phyloP scores from a whole-genome alignment of 1,284 basidiomycete genomes.

The Macrocystidia cucumis region DNA sequence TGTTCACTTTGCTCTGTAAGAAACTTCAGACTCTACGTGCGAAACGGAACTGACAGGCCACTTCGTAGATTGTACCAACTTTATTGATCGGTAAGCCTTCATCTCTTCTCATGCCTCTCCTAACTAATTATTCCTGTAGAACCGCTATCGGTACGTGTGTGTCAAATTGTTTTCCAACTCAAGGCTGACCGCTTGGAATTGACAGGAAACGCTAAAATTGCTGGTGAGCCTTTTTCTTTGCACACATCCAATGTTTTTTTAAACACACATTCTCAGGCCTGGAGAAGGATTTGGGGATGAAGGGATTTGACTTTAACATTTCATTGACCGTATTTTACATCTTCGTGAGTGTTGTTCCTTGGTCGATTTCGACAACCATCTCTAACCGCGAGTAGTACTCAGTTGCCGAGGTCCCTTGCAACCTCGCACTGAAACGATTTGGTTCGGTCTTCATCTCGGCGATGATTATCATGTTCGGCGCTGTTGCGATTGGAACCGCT shows the following conservation, averaged over 20 bases:
- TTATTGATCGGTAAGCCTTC: conserved; percentile 26
- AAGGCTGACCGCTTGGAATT: neutral
- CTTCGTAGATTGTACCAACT: conserved; percentile 19
- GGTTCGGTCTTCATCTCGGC: conserved; percentile 31
- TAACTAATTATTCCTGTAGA: too few species aligned
- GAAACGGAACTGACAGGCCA: too few species aligned
- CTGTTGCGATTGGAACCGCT: conserved; percentile 34
- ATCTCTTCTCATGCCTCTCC: too few species aligned
- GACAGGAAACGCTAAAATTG: conserved; percentile 34
- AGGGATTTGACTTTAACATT: conserved; percentile 34
- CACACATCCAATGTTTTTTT: neutral
- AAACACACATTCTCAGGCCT: conserved; percentile 19
- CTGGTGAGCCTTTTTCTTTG: conserved; percentile 18
- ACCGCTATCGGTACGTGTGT: conserved; percentile 15
- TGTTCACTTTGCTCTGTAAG: conserved; percentile 34
- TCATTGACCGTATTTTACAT: conserved; percentile 32
- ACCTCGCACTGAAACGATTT: conserved; percentile 33
- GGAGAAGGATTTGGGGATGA: conserved; percentile 35
- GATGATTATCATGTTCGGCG: conserved; percentile 28
- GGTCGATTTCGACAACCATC: too few species aligned
- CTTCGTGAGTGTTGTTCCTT: conserved; percentile 23
- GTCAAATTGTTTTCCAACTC: too few species aligned
- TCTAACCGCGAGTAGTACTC: too few species aligned
- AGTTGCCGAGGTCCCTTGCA: conserved; percentile 36
- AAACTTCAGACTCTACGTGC: conserved; percentile 17